Evolutionary conservation across 768 basidiomycete species (phyloP).

Genomic region (Peribolospora baueri): DNA sequence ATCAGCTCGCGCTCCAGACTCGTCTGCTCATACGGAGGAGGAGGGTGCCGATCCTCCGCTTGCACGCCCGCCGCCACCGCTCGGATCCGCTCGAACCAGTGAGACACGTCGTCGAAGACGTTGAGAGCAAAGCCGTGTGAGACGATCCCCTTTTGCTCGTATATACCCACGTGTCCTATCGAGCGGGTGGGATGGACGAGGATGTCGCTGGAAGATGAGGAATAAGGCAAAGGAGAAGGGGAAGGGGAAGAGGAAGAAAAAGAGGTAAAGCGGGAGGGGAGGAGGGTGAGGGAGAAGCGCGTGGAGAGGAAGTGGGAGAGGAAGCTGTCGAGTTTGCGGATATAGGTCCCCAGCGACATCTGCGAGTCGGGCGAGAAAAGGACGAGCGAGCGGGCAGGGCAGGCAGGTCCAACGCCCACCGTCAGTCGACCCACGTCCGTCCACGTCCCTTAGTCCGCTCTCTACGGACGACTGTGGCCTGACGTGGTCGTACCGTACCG

Average conservation of each 20-base stretch:
- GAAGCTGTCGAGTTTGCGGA: constrained; percentile 53
- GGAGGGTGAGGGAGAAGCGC: background rate
- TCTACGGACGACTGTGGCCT: no score
- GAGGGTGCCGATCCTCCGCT: no score
- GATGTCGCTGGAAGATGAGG: constrained; percentile 37
- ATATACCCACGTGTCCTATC: constrained; percentile 85
- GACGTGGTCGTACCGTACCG: no score
- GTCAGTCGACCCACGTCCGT: no score
- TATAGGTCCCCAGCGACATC: constrained; percentile 45
- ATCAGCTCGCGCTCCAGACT: no score
- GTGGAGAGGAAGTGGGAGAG: constrained; percentile 35
- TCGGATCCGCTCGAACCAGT: constrained; percentile 75
- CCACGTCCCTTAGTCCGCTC: no score
- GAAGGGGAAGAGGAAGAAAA: no score
- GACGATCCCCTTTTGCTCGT: constrained; percentile 79
- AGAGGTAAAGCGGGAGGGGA: no score
- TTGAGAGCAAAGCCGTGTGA: constrained; percentile 90
- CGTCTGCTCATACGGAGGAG: no score
- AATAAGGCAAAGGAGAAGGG: no score
- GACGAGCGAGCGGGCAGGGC: no score
- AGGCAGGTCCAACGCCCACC: no score
- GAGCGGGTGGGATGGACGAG: constrained; percentile 61
- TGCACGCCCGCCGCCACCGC: constrained; percentile 23
- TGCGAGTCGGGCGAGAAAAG: background rate
- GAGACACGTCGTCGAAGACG: constrained; percentile 48